Percentiles rank a stretch among this genome's conserved stretches.
phyloP scores from a whole-genome alignment of 2,329 filamentous ascomycete species.

The Phaeoacremonium minimum region DNA sequence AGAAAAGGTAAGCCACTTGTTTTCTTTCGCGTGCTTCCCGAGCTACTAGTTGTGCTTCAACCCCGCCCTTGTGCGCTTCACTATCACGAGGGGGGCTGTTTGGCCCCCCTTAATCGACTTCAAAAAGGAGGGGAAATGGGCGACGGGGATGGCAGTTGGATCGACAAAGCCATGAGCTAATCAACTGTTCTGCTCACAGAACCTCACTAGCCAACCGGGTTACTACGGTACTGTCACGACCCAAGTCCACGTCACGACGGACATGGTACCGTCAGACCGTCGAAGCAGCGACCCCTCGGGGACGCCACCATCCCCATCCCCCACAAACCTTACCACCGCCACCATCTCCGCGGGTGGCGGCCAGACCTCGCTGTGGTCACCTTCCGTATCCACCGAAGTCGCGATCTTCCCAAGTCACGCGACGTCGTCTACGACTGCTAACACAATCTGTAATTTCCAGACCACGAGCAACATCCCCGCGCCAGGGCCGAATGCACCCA shows the following conservation, averaged over 20 bases:
- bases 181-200: conserved; percentile 8
- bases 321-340: conserved; percentile 12
- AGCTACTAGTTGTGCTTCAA: no score
- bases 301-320: conserved; percentile 13
- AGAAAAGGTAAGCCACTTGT: conserved; percentile 9
- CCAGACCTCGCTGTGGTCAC: not conserved
- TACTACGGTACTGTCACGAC: conserved; percentile 49
- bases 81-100: no score
- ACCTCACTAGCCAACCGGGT: conserved; percentile 21
- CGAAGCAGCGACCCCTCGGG: conserved; percentile 15
- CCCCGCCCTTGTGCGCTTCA: no score
- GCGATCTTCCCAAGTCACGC: not conserved
- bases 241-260: conserved; percentile 41
- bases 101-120: no score
- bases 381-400: not conserved
- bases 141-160: no score
- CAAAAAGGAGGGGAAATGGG: no score
- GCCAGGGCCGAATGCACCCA: not conserved
- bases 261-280: not conserved
- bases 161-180: no score
- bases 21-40: conserved; percentile 5
- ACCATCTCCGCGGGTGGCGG: conserved; percentile 10
- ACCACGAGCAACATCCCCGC: not conserved
- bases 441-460: not conserved
- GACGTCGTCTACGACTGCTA: not conserved